Conservation (phyloP, 139 green algal genomes). For the Chlamydomonas sp. region DNA sequence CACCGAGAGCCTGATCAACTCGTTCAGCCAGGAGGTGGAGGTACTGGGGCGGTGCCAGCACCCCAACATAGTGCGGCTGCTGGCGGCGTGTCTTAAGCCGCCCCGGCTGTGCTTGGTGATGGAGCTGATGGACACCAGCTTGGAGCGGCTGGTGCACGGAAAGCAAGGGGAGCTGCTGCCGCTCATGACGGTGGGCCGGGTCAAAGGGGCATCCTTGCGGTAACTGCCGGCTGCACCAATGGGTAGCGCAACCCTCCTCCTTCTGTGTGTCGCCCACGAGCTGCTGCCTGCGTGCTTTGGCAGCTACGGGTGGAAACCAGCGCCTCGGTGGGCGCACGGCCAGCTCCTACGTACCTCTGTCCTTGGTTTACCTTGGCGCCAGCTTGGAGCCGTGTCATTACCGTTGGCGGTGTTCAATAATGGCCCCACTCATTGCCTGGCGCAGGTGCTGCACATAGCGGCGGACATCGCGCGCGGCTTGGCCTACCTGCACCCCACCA, state of each 20-base stretch:
- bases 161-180: conserved; percentile 16
- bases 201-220: background rate
- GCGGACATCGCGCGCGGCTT: conserved; percentile 31
- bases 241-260: background rate
- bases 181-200: background rate
- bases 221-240: background rate
- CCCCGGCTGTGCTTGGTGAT: conserved; percentile 35
- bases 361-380: background rate
- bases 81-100: conserved; percentile 28
- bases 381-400: background rate
- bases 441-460: conserved; percentile 23
- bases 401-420: no score
- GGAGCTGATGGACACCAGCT: conserved; percentile 34
- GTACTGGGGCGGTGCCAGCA: conserved; percentile 29
- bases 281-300: no score
- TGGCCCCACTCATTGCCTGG: no score
- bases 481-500: conserved; percentile 20
- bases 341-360: background rate
- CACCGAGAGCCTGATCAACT: background rate
- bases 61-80: conserved; percentile 28
- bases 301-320: no score
- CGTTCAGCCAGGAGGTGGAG: conserved; percentile 30
- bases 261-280: background rate
- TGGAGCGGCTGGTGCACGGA: conserved; percentile 30
- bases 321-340: no score